Evolutionary conservation across 2,329 filamentous ascomycete species (phyloP).

Genomic region (Trichoderma hamatum): DNA sequence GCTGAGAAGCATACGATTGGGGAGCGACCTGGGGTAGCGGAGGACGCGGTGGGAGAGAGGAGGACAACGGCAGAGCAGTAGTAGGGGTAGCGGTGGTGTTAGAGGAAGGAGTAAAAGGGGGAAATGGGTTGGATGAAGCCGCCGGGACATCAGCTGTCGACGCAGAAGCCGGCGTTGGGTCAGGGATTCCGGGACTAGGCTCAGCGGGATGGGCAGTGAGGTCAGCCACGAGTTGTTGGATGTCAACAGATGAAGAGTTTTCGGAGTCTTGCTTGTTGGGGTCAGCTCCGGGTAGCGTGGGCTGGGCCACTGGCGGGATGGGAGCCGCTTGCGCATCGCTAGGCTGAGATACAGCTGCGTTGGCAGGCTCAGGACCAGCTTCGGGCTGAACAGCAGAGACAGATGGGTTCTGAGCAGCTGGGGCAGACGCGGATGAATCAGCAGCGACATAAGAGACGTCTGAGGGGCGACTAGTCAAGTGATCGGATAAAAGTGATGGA

Average conservation of each 20-base stretch:
- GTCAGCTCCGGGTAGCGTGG: conserved; percentile 37
- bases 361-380: conserved; percentile 34
- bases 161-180: conserved; percentile 34
- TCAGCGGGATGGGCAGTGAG: conserved; percentile 42
- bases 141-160: conserved; percentile 35
- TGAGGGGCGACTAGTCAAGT: conserved; percentile 41
- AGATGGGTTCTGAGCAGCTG: conserved; percentile 35
- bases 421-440: conserved; percentile 38
- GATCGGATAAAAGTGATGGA: conserved; percentile 48
- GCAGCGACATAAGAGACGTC: conserved; percentile 37
- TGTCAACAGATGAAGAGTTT: conserved; percentile 40
- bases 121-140: conserved; percentile 37
- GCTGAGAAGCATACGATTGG: conserved; percentile 45
- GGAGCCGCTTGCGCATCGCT: conserved; percentile 31
- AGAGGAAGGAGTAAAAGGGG: conserved; percentile 13
- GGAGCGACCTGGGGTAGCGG: conserved; percentile 45
- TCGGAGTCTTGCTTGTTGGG: conserved; percentile 37
- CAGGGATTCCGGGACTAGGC: conserved; percentile 36
- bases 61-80: conserved; percentile 42
- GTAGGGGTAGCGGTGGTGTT: conserved; percentile 33
- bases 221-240: conserved; percentile 48
- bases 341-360: conserved; percentile 32
- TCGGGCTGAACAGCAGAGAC: conserved; percentile 34
- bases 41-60: conserved; percentile 53
- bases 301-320: conserved; percentile 27